Evolutionary conservation across 1,284 basidiomycete species (phyloP).

Genomic region (Moniliophthora roreri): DNA sequence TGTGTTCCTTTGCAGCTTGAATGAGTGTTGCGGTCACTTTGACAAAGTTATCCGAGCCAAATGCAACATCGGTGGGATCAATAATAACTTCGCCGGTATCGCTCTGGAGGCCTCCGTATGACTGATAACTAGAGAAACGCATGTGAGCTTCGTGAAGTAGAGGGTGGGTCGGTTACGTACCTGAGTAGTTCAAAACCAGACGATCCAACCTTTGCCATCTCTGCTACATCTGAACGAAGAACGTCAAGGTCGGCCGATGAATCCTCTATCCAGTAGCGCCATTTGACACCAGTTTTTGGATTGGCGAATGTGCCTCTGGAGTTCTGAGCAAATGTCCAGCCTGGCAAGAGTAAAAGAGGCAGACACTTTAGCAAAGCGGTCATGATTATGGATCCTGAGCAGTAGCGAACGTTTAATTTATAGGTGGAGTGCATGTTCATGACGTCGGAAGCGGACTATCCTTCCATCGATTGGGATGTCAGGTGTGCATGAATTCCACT

Average conservation of each 20-base stretch:
- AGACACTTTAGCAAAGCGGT: too few relatives aligned
- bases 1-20: conserved; percentile 14
- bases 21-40: conserved; percentile 11
- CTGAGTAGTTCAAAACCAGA: conserved; percentile 19
- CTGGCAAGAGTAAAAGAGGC: too few relatives aligned
- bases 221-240: conserved; percentile 14
- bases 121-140: conserved; percentile 8
- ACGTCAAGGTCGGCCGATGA: conserved; percentile 12
- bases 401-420: too few relatives aligned
- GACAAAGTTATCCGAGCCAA: conserved; percentile 19
- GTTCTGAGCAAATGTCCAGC: too few relatives aligned
- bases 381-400: too few relatives aligned
- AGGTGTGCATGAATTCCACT: too few relatives aligned
- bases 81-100: conserved; percentile 12
- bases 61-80: conserved; percentile 18
- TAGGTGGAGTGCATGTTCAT: too few relatives aligned
- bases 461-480: too few relatives aligned
- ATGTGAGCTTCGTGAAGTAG: background rate
- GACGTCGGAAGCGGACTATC: too few relatives aligned
- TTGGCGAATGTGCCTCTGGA: conserved; percentile 9
- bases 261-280: conserved; percentile 22
- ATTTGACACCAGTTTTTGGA: conserved; percentile 14
- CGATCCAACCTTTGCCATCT: conserved; percentile 16
- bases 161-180: background rate
- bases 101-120: conserved; percentile 8